Evolutionary conservation across 148 eudicot species (phyloP).

Genomic region (Chenopodium suecicum): DNA sequence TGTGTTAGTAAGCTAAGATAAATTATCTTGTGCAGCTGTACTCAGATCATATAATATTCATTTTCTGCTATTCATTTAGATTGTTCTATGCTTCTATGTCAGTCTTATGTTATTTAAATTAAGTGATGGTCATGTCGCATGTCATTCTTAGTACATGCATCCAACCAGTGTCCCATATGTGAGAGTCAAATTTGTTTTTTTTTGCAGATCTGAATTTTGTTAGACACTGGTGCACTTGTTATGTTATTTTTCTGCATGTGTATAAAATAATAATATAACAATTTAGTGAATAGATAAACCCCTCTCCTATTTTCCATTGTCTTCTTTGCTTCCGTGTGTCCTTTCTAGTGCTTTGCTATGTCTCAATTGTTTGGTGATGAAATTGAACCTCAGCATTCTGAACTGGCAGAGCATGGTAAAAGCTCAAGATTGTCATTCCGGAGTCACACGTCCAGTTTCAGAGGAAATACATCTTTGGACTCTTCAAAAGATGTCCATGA

Average conservation of each 20-base stretch:
- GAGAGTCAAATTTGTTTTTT: conserved; percentile 7
- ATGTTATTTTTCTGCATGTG: background rate
- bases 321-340: conserved; percentile 9
- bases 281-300: background rate
- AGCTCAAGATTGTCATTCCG: conserved; percentile 47
- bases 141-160: background rate
- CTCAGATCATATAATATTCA: background rate
- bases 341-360: conserved; percentile 29
- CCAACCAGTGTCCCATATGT: background rate
- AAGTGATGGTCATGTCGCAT: background rate
- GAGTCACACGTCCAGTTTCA: conserved; percentile 37
- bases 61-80: background rate
- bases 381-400: conserved; percentile 37
- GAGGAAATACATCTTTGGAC: conserved; percentile 31
- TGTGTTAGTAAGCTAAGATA: background rate
- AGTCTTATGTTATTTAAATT: background rate
- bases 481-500: conserved; percentile 39
- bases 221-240: conserved; percentile 1
- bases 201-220: background rate
- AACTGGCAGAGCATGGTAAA: conserved; percentile 43
- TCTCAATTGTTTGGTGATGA: conserved; percentile 43
- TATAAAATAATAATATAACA: background rate
- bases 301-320: background rate
- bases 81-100: background rate
- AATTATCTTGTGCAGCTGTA: background rate